phyloP scores from a whole-genome alignment of 768 basidiomycete species.

The Sistotremastrum niveocremeum region DNA sequence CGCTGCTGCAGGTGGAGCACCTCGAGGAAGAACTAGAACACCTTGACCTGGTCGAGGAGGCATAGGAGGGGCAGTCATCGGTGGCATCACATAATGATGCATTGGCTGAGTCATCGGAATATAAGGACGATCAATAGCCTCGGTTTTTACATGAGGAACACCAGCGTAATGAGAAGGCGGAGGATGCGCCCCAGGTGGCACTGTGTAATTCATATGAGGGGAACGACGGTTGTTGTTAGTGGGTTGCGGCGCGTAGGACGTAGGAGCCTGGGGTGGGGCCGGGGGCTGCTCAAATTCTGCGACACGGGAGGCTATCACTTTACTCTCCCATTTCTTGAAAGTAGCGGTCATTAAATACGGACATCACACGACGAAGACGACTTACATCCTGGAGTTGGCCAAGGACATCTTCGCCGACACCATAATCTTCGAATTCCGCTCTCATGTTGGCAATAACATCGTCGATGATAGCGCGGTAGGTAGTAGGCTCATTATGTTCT shows the following conservation, averaged over 20 bases:
- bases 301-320: conserved; percentile 86
- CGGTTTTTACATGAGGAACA: conserved; percentile 10
- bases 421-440: conserved; percentile 93
- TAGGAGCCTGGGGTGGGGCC: conserved; percentile 25
- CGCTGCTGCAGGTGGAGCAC: conserved; percentile 39
- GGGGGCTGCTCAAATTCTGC: conserved; percentile 73
- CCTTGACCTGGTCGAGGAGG: conserved; percentile 17
- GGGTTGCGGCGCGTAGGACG: conserved; percentile 45
- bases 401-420: conserved; percentile 83
- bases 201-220: conserved; percentile 38
- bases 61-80: conserved; percentile 4
- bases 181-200: conserved; percentile 34
- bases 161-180: conserved; percentile 19
- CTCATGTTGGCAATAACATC: conserved; percentile 83
- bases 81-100: not conserved
- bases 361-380: conserved; percentile 13
- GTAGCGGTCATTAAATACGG: conserved; percentile 10
- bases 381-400: conserved; percentile 80
- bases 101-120: conserved; percentile 23
- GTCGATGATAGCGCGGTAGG: conserved; percentile 93
- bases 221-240: conserved; percentile 36
- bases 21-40: no score
- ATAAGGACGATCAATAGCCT: conserved; percentile 11
- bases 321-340: conserved; percentile 71
- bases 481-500: conserved; percentile 58